Conservation (phyloP, 169 alveolate species). For the Cryptosporidium baileyi region DNA sequence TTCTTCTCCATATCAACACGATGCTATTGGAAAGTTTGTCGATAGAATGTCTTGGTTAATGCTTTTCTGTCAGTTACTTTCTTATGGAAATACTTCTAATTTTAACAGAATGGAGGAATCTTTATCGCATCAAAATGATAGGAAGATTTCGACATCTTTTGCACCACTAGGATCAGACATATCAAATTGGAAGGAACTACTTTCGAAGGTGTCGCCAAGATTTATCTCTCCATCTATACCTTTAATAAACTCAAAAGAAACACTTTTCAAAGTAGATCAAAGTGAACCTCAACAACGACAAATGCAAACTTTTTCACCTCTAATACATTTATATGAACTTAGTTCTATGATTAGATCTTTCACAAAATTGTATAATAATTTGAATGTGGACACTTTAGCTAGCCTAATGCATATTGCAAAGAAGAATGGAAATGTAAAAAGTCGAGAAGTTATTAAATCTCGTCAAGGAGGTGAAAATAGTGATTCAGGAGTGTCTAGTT, state of each 20-base stretch:
- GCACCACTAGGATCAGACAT: constrained; percentile 33
- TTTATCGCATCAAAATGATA: constrained; percentile 58
- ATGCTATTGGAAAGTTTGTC: constrained; percentile 60
- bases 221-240: constrained; percentile 53
- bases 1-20: constrained; percentile 63
- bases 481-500: neutral
- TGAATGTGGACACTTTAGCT: constrained; percentile 61
- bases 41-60: constrained; percentile 69
- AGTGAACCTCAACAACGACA: constrained; percentile 59
- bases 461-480: constrained; percentile 4
- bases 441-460: constrained; percentile 10
- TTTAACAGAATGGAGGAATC: constrained; percentile 58
- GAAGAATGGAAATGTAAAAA: constrained; percentile 17
- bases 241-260: neutral
- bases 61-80: constrained; percentile 55
- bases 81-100: constrained; percentile 55
- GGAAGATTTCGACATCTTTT: constrained; percentile 11
- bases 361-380: constrained; percentile 57
- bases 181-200: constrained; percentile 60
- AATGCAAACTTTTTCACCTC: constrained; percentile 48
- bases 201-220: constrained; percentile 59
- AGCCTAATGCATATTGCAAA: constrained; percentile 65
- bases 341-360: constrained; percentile 60
- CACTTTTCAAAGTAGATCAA: neutral
- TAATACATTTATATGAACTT: constrained; percentile 33